Evolutionary conservation across 2,329 filamentous ascomycete genomes (phyloP).

Genomic region (Bipolaris sorokiniana): DNA sequence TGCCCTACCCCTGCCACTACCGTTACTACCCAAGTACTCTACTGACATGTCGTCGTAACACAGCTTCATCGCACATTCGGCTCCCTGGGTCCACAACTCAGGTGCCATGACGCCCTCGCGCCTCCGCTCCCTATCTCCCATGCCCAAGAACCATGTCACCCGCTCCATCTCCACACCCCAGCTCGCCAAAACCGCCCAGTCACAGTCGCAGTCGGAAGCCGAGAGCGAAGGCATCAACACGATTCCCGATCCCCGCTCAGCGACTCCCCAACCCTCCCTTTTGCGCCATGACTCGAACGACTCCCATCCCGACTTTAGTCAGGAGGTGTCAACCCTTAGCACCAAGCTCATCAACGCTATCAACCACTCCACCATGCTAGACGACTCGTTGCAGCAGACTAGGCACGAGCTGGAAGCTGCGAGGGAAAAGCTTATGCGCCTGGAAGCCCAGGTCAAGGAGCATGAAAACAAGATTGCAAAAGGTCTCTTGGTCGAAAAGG

Average conservation of each 20-base stretch:
- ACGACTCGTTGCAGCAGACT: slow-evolving; percentile 83
- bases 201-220: slow-evolving; percentile 50
- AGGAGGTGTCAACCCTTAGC: slow-evolving; percentile 86
- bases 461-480: slow-evolving; percentile 72
- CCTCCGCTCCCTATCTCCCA: slow-evolving; percentile 45
- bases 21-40: not conserved
- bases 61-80: slow-evolving; percentile 43
- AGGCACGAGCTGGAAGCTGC: slow-evolving; percentile 82
- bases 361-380: slow-evolving; percentile 90
- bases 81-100: slow-evolving; percentile 43
- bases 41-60: slow-evolving; percentile 19
- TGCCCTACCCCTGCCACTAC: not conserved
- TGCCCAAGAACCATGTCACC: slow-evolving; percentile 47
- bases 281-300: slow-evolving; percentile 53
- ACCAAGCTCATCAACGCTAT: slow-evolving; percentile 97
- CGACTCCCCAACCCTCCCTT: slow-evolving; percentile 45
- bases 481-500: slow-evolving; percentile 77
- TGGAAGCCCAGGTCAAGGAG: slow-evolving; percentile 74
- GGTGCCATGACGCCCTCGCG: slow-evolving; percentile 46
- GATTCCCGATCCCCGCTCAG: slow-evolving; percentile 61
- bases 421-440: slow-evolving; percentile 67
- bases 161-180: slow-evolving; percentile 48
- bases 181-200: slow-evolving; percentile 36
- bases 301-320: slow-evolving; percentile 66
- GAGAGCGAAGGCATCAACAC: slow-evolving; percentile 69